phyloP scores from a whole-genome alignment of 169 alveolate genomes.

The Plasmodium gaboni region DNA sequence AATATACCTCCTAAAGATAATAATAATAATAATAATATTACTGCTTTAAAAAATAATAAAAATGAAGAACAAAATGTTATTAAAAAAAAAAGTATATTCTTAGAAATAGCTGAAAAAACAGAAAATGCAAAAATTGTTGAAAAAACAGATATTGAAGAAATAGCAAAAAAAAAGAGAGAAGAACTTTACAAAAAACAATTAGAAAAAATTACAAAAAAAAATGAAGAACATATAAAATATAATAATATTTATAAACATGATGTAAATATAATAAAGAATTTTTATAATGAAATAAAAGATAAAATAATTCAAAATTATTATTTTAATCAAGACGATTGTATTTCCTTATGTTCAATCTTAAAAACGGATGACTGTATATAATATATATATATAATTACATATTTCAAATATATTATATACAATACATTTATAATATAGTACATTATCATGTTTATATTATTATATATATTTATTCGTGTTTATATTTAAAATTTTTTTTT shows the following conservation, averaged over 20 bases:
- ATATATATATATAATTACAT: neutral
- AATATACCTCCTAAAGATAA: neutral
- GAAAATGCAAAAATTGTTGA: constrained; percentile 77
- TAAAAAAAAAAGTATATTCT: constrained; percentile 28
- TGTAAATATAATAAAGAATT: constrained; percentile 20
- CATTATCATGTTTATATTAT: neutral
- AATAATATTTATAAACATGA: constrained; percentile 51
- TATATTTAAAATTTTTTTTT: neutral
- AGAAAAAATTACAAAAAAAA: constrained; percentile 54
- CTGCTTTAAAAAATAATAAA: neutral
- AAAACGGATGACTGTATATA: constrained; percentile 59
- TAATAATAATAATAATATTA: neutral
- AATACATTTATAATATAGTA: neutral
- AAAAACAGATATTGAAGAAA: constrained; percentile 67
- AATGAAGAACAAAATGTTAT: constrained; percentile 12
- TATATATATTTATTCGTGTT: neutral
- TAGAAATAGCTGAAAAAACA: constrained; percentile 73
- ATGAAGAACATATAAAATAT: constrained; percentile 71
- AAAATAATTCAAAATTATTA: constrained; percentile 13
- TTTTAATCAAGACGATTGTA: constrained; percentile 39
- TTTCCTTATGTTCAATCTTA: constrained; percentile 19
- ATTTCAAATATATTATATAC: constrained; percentile 4
- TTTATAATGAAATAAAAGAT: constrained; percentile 31
- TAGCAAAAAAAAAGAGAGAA: constrained; percentile 48
- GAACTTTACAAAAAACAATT: constrained; percentile 57